phyloP scores from a whole-genome alignment of 2,329 filamentous ascomycete species.

The Phialocephala sp. region DNA sequence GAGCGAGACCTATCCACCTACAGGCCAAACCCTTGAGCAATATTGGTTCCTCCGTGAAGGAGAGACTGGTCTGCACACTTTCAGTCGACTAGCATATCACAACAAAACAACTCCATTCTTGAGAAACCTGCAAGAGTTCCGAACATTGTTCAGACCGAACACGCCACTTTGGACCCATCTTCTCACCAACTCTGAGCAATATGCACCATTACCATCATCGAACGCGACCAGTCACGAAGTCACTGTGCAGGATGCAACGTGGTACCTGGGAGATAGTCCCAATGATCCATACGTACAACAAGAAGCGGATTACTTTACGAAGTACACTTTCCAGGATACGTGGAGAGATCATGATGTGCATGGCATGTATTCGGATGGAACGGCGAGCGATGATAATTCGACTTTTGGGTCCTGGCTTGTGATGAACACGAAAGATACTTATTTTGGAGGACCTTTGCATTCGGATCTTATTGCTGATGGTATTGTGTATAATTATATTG shows the following conservation, averaged over 20 bases:
- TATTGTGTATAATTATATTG: slow-evolving; percentile 68
- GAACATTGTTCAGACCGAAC: slow-evolving; percentile 66
- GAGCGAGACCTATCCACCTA: slow-evolving; percentile 62
- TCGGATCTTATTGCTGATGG: slow-evolving; percentile 68
- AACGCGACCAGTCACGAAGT: slow-evolving; percentile 50
- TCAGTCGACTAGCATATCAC: slow-evolving; percentile 64
- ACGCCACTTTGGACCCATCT: slow-evolving; percentile 66
- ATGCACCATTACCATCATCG: slow-evolving; percentile 56
- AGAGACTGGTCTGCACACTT: slow-evolving; percentile 67
- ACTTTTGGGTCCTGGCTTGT: slow-evolving; percentile 67
- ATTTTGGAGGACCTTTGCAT: slow-evolving; percentile 65
- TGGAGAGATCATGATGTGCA: slow-evolving; percentile 65
- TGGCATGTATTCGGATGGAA: slow-evolving; percentile 59
- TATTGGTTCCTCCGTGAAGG: slow-evolving; percentile 69
- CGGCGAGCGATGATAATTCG: slow-evolving; percentile 53
- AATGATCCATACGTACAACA: slow-evolving; percentile 60
- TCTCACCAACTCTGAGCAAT: slow-evolving; percentile 60
- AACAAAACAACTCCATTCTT: slow-evolving; percentile 61
- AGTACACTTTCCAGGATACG: slow-evolving; percentile 65
- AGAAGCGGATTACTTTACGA: slow-evolving; percentile 67
- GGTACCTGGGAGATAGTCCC: slow-evolving; percentile 61
- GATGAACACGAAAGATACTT: slow-evolving; percentile 68
- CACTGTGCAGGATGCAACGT: slow-evolving; percentile 68
- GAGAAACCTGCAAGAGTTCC: slow-evolving; percentile 64
- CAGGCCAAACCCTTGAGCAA: slow-evolving; percentile 64